phyloP scores from a whole-genome alignment of 306 rosid species.

The Vicia faba region DNA sequence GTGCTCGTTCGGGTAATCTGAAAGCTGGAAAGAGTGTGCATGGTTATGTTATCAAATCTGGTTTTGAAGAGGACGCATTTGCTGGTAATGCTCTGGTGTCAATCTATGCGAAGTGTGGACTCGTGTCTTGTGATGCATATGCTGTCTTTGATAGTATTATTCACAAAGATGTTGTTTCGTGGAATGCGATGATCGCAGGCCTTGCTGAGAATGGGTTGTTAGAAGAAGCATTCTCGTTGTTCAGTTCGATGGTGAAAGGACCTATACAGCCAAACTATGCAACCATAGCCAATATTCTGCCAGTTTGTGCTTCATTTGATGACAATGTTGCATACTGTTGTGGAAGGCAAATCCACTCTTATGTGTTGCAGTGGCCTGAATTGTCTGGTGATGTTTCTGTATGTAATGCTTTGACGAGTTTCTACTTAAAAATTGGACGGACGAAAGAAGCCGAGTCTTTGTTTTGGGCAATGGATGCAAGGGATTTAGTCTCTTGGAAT shows the following conservation, averaged over 20 bases:
- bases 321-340: conserved; percentile 44
- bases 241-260: conserved; percentile 64
- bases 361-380: conserved; percentile 55
- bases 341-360: conserved; percentile 80
- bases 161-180: conserved; percentile 75
- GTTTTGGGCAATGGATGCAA: conserved; percentile 63
- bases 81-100: conserved; percentile 77
- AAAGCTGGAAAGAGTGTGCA: conserved; percentile 64
- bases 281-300: conserved; percentile 70
- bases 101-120: conserved; percentile 79
- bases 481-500: conserved; percentile 95
- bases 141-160: conserved; percentile 59
- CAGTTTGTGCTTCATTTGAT: conserved; percentile 62
- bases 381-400: conserved; percentile 62
- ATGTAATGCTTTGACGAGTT: conserved; percentile 78
- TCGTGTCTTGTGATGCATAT: conserved; percentile 54
- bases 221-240: conserved; percentile 55
- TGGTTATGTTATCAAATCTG: conserved; percentile 66
- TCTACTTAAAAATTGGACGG: conserved; percentile 67
- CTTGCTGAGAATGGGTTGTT: conserved; percentile 62
- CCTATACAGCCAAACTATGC: conserved; percentile 62
- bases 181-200: conserved; percentile 91
- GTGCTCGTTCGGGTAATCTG: conserved; percentile 57
- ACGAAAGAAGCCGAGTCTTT: conserved; percentile 59
- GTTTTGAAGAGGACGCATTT: conserved; percentile 62